phyloP scores from a whole-genome alignment of 345 rosid genomes.

The Corymbia maculata region DNA sequence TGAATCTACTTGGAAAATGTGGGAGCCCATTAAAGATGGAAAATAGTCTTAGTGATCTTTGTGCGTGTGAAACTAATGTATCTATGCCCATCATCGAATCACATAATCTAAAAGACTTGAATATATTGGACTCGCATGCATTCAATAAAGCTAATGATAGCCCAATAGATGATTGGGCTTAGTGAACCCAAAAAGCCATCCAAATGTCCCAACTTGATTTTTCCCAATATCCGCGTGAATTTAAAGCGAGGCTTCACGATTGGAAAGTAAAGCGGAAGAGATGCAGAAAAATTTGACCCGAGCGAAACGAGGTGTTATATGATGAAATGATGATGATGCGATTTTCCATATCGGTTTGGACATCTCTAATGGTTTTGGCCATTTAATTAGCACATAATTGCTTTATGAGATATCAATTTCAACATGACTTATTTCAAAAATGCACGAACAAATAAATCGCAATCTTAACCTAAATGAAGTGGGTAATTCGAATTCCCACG shows the following conservation, averaged over 20 bases:
- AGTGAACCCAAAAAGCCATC: not conserved
- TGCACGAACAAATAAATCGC: no score
- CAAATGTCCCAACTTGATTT: not conserved
- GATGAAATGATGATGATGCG: not conserved
- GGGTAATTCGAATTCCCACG: no score
- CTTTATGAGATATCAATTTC: no score
- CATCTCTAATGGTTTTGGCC: not conserved
- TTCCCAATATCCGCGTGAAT: not conserved
- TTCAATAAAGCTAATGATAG: not conserved
- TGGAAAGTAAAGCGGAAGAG: not conserved
- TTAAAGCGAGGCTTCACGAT: not conserved
- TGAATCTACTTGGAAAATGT: not conserved
- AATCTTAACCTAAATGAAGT: no score
- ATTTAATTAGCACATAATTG: not conserved
- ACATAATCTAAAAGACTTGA: not conserved
- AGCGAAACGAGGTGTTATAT: not conserved
- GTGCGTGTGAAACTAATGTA: not conserved
- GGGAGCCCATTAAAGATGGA: not conserved
- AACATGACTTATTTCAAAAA: not conserved
- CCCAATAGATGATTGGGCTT: not conserved
- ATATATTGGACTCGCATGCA: accelerated
- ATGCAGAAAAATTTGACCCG: not conserved
- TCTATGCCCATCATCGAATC: accelerated
- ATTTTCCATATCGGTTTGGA: not conserved
- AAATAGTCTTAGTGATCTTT: not conserved